Conservation (phyloP, 1,284 basidiomycete species). For the Sporisorium sorghi region DNA sequence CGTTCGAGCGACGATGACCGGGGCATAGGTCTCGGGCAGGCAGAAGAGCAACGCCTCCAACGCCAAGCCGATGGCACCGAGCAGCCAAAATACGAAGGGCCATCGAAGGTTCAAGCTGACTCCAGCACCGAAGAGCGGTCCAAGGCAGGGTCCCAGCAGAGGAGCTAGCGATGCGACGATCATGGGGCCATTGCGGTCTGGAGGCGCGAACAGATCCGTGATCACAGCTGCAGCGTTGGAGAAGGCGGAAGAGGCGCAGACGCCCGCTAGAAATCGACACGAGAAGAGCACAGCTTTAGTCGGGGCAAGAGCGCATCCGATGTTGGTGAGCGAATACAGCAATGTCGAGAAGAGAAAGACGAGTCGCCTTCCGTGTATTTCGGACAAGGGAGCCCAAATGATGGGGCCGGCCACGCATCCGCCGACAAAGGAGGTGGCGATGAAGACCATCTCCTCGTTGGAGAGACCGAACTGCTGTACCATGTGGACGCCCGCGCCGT, state of each 20-base stretch:
- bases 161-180: slow-evolving; percentile 34
- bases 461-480: slow-evolving; percentile 23
- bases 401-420: slow-evolving; percentile 49
- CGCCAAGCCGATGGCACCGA: slow-evolving; percentile 21
- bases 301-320: slow-evolving; percentile 32
- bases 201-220: slow-evolving; percentile 44
- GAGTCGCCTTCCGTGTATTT: slow-evolving; percentile 25
- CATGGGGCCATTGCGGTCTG: slow-evolving; percentile 30
- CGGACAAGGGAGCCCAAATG: slow-evolving; percentile 50
- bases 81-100: slow-evolving; percentile 39
- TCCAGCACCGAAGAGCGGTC: slow-evolving; percentile 32
- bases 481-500: slow-evolving; percentile 29
- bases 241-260: slow-evolving; percentile 42
- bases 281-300: slow-evolving; percentile 33
- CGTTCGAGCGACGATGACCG: slow-evolving; percentile 8
- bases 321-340: slow-evolving; percentile 27
- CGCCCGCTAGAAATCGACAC: slow-evolving; percentile 39
- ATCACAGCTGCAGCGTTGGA: slow-evolving; percentile 47
- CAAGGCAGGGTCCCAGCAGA: slow-evolving; percentile 35
- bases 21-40: slow-evolving; percentile 42
- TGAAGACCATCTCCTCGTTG: slow-evolving; percentile 32
- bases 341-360: slow-evolving; percentile 21
- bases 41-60: slow-evolving; percentile 22
- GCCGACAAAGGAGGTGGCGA: slow-evolving; percentile 42
- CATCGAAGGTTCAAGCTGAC: slow-evolving; percentile 22